Evolutionary conservation across 2,329 filamentous ascomycete species (phyloP), one percentile per base, ranked within the genome.

Genomic region (Fonsecaea multimorphosa): DNA sequence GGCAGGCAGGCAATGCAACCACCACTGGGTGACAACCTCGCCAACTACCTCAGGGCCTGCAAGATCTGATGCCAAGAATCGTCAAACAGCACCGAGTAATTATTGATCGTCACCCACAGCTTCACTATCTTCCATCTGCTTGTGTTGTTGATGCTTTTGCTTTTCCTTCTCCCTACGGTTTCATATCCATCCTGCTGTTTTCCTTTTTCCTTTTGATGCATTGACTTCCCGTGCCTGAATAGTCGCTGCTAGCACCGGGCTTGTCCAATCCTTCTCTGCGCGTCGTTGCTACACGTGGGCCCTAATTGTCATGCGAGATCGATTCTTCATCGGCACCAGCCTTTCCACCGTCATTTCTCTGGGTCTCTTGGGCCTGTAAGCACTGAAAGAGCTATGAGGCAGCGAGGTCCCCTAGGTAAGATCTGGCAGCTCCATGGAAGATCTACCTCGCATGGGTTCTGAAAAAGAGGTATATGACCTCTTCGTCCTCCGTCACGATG

Each of bases 351-450:
- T 12, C 19, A 24, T 5, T 12, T 16, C 1, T 49, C 44, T 24
- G 11, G 14, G 3, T 49, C 19, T 3, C 12, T 12, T 7, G 24
- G 44, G 44, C n/a, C 44, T 5, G 24, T 24, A 49, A 22, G 44
- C 44, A 49, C 44, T 2, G 19, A 22, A 49, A 49, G 44, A 49
- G 19, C 44, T 49, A 49, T 49, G 44, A 9, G 38, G n/a, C 38
- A 51, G 9, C 29, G 29, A 16, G n/a, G 32, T 19, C 38, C n/a
- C 24, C 44, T 34, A 51, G 44, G 14, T 31, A 14, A 19, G 57
- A 52, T 60, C 58, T 36, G 40, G 44, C 46, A 52, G 29, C 44
- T 52, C 31, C 7, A 60, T 60, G 58, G 58, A 51, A 38, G 14
- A 38, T 38, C 29, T 38, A 19, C 16, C 58, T 53, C n/a, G 44